Percentiles rank a stretch among this genome's conserved stretches.
These are phyloP conservation scores for Trichoderma guizhouense DNA, from an alignment of 2,329 filamentous ascomycete species.

Conservation along the genomic window DNA sequence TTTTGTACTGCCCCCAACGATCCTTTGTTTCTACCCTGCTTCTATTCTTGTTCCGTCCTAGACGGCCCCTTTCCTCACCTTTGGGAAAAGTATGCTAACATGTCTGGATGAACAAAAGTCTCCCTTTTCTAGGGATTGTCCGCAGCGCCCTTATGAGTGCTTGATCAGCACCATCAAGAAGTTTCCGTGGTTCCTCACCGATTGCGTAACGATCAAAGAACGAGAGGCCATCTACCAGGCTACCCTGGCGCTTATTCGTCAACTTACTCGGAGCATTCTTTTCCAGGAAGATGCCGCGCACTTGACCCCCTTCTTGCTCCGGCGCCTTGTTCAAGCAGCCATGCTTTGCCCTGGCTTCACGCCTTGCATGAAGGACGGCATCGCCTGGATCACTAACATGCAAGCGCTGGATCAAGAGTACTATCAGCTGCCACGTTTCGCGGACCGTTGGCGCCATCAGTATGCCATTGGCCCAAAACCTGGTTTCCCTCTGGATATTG, in stretches of 20 bases:
- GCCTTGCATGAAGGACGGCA: constrained; percentile 57
- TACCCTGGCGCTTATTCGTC: constrained; percentile 46
- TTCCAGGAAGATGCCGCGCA: constrained; percentile 39
- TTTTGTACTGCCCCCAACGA: neutral
- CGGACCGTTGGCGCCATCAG: constrained; percentile 49
- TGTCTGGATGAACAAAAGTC: constrained; percentile 42
- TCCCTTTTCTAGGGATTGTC: constrained; percentile 57
- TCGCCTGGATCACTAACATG: constrained; percentile 44
- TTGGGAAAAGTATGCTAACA: neutral
- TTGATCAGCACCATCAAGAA: constrained; percentile 62
- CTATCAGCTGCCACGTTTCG: constrained; percentile 47
- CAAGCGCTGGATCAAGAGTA: constrained; percentile 20
- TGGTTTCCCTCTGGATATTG: constrained; percentile 47
- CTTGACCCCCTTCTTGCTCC: constrained; percentile 51
- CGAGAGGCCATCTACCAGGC: constrained; percentile 52
- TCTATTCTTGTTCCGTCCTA: neutral
- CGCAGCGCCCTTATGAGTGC: constrained; percentile 63
- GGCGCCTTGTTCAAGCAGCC: constrained; percentile 49
- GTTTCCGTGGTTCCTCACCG: constrained; percentile 59
- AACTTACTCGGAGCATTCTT: constrained; percentile 43
- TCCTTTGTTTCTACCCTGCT: neutral
- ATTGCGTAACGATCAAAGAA: constrained; percentile 56
- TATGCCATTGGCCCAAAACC: constrained; percentile 51
- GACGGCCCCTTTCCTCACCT: neutral
- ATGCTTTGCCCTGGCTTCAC: constrained; percentile 61